Evolutionary conservation across 192 early-diverging fungal genomes (phyloP), one percentile per base, ranked within the genome.

Genomic region (Lobulomyces angularis): DNA sequence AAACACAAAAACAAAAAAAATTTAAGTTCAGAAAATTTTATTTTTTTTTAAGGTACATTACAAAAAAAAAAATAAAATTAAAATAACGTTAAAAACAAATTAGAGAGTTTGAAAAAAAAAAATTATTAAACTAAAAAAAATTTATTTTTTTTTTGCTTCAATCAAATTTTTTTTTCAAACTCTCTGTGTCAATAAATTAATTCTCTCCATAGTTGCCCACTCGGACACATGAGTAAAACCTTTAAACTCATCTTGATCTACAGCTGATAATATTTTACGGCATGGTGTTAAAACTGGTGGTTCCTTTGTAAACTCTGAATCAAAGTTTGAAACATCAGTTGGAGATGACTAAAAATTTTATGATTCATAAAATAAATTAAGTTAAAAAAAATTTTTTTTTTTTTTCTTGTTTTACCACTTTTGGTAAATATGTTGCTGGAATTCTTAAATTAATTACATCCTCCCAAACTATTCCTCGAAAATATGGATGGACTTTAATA

Each of bases 241-340:
- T 23, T 69, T 50, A 59, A 98, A 98, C 61, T 97, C 88, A 55
- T 88, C 81, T 63, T 98, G 94, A 55, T 94, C 84, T 3, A 70
- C 66, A 11, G 62, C 59, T 2, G 74, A 79, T 31, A 97, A 61
- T 21, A 86, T 74, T 31, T 80, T 83, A 40, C 88, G 79, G 34
- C 86, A 82, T 0, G 92, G 94, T 12, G 94, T 97, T 39, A 98
- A 53, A 0, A 88, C 86, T 1, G 94, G 91, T 38, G 70, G 62
- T 69, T 97, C 91, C 27, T 71, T 67, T n/a, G 94, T 98, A 50
- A 98, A 98, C 67, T 98, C 92, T 14, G 81, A 77, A 52, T 98
- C 94, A 82, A 98, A 98, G 80, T 97, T 97, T 27, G 90, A 94
- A 8, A 84, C 81, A 52, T 98, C 94, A 11, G 83, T 77, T 38